phyloP scores from a whole-genome alignment of 2,329 filamentous ascomycete genomes.

The Alternaria panax region DNA sequence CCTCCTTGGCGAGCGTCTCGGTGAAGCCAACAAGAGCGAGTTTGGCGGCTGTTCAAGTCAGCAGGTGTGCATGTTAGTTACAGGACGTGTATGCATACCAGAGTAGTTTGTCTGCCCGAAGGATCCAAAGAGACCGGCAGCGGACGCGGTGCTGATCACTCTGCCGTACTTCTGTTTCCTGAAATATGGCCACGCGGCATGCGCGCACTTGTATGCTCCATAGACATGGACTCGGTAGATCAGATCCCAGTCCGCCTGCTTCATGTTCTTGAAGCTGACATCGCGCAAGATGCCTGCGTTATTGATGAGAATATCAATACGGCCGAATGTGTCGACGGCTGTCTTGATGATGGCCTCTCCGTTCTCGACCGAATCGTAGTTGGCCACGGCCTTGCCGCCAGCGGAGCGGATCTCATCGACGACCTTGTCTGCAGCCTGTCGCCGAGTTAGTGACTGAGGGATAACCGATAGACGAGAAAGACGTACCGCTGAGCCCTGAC shows the following conservation, averaged over 20 bases:
- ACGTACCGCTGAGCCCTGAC: constrained; percentile 80
- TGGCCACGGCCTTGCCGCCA: constrained; percentile 94
- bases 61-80: constrained; percentile 21
- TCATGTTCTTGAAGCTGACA: constrained; percentile 98
- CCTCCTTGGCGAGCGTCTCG: constrained; percentile 97
- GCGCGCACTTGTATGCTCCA: constrained; percentile 93
- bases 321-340: constrained; percentile 79
- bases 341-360: constrained; percentile 95
- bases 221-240: constrained; percentile 91
- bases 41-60: constrained; percentile 73
- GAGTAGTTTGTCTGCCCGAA: constrained; percentile 98
- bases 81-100: constrained; percentile 52
- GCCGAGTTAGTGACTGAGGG: constrained; percentile 16
- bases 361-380: constrained; percentile 94
- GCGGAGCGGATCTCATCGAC: constrained; percentile 83
- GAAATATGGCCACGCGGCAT: constrained; percentile 96
- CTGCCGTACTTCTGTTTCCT: constrained; percentile 98
- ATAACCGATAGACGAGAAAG: background rate
- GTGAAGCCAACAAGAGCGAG: constrained; percentile 95
- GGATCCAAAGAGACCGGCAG: constrained; percentile 91
- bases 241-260: constrained; percentile 94
- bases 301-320: constrained; percentile 95
- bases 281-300: constrained; percentile 96
- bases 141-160: constrained; percentile 96
- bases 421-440: constrained; percentile 79